Evolutionary conservation across 495 filamentous ascomycete species (phyloP).

Genomic region (Thozetella sp.): DNA sequence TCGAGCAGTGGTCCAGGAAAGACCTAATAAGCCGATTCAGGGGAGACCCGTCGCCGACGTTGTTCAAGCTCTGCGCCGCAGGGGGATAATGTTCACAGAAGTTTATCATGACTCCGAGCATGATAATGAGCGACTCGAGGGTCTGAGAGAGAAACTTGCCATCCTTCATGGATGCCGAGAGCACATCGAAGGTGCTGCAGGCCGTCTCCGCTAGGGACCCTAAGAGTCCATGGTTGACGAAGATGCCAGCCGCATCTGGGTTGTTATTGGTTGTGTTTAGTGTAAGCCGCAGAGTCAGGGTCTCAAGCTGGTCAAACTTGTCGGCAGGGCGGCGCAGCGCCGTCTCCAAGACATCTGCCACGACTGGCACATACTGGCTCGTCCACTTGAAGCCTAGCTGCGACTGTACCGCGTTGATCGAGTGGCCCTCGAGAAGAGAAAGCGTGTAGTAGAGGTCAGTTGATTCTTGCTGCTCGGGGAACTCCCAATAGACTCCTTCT

Average conservation of each 20-base stretch:
- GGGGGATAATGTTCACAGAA: slow-evolving; percentile 74
- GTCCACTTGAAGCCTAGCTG: slow-evolving; percentile 33
- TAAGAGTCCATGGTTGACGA: slow-evolving; percentile 61
- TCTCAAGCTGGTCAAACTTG: slow-evolving; percentile 32
- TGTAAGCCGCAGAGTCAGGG: slow-evolving; percentile 64
- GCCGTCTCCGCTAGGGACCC: slow-evolving; percentile 49
- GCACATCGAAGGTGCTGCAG: slow-evolving; percentile 34
- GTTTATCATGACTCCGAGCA: slow-evolving; percentile 86
- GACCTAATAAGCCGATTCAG: slow-evolving; percentile 47
- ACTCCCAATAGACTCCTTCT: slow-evolving; percentile 31
- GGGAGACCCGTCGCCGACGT: slow-evolving; percentile 27
- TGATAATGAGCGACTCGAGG: slow-evolving; percentile 75
- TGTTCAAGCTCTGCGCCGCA: slow-evolving; percentile 41
- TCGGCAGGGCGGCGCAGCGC: slow-evolving; percentile 29
- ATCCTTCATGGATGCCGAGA: slow-evolving; percentile 41
- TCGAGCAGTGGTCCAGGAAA: slow-evolving; percentile 54
- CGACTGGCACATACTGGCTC: slow-evolving; percentile 34
- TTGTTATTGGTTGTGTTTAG: slow-evolving; percentile 91
- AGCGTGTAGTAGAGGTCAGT: slow-evolving; percentile 40
- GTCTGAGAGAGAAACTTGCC: slow-evolving; percentile 36
- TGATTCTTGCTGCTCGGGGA: slow-evolving; percentile 26
- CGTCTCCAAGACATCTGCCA: slow-evolving; percentile 35
- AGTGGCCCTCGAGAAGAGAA: slow-evolving; percentile 41
- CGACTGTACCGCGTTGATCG: slow-evolving; percentile 38
- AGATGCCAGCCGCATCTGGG: slow-evolving; percentile 61